Base-by-base conservation (phyloP, 495 filamentous ascomycete species). In the Podospora appendiculata region DNA sequence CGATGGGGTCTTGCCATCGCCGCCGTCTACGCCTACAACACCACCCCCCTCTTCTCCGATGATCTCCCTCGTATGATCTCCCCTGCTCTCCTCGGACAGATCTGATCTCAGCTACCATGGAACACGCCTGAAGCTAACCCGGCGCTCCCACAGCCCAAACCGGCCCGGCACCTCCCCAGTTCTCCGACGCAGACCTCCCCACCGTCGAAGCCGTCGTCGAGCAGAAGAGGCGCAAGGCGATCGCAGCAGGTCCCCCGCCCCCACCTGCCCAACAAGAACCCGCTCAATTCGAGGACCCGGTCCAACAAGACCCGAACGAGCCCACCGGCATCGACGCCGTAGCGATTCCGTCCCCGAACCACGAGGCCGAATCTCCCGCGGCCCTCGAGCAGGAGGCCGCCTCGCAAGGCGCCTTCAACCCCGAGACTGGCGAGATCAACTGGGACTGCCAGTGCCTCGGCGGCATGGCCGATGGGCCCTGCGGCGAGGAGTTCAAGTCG, bases 361-460 rank as follows among this genome's bases (percentile, higher is more conserved):
- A 34, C 3, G 41, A 52, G 4, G 53, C 52, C 13, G 51, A 56
- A 0, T 58, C 51, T 7, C 56, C 63, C 18, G 51, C 54, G 41
- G 84, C 80, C 6, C 72, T 93, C 13, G 85, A 93, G 68, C 80
- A 87, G 45, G 88, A 96, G 69, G 89, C 90, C 17, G 77, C 69
- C 48, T 78, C 89, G 55, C 81, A 96, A 67, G 93, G 91, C 17
- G 93, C 93, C 0, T 98, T 96, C 73, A 92, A 98, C 69, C 89
- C 89, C 11, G 94, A 97, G 77, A 98, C 93, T 8, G 93, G 93
- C 57, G 93, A 97, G 79, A 98, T 98, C 72, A 97, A 98, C 77
- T 98, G 94, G 94, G 93, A 96, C 65, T 98, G 93, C 70, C 93
- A 94, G 16, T 98, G 93, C 65, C 74, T 98, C 19, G 93, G 93